Evolutionary conservation across 2,329 filamentous ascomycete genomes (phyloP).

Genomic region (Xylaria sp.): DNA sequence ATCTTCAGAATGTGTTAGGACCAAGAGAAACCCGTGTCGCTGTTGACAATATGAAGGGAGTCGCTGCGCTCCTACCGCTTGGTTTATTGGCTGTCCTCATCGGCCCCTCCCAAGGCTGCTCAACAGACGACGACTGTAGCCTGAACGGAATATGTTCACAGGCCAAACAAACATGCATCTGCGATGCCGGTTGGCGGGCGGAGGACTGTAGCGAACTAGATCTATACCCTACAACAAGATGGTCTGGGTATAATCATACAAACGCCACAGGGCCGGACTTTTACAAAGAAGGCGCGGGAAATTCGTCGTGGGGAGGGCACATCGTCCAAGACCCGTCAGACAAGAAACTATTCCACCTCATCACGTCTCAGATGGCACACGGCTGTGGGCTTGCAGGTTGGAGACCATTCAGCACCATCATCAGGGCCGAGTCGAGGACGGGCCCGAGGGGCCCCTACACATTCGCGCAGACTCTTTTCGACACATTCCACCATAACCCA

Average conservation of each 20-base stretch:
- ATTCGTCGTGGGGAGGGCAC: conserved; percentile 60
- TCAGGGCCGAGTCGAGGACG: conserved; percentile 56
- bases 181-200: conserved; percentile 57
- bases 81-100: not conserved
- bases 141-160: conserved; percentile 52
- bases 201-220: conserved; percentile 58
- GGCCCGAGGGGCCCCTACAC: conserved; percentile 58
- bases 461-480: conserved; percentile 53
- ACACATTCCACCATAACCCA: conserved; percentile 59
- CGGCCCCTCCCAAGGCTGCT: conserved; percentile 27
- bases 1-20: not conserved
- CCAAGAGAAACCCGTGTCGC: not conserved
- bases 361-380: conserved; percentile 57
- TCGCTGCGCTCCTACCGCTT: not conserved
- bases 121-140: conserved; percentile 49
- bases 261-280: conserved; percentile 43
- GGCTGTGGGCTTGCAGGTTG: conserved; percentile 60
- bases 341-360: conserved; percentile 54
- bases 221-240: conserved; percentile 52
- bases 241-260: conserved; percentile 59
- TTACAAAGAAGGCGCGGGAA: conserved; percentile 45
- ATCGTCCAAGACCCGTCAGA: conserved; percentile 56
- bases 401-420: conserved; percentile 57
- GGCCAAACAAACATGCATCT: conserved; percentile 38
- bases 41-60: conserved; percentile 4